A percentile compares a stretch with the other conserved stretches of the same genome.
Evolutionary conservation across 768 basidiomycete species (phyloP).

Genomic region (Leccinum longicurvipes): DNA sequence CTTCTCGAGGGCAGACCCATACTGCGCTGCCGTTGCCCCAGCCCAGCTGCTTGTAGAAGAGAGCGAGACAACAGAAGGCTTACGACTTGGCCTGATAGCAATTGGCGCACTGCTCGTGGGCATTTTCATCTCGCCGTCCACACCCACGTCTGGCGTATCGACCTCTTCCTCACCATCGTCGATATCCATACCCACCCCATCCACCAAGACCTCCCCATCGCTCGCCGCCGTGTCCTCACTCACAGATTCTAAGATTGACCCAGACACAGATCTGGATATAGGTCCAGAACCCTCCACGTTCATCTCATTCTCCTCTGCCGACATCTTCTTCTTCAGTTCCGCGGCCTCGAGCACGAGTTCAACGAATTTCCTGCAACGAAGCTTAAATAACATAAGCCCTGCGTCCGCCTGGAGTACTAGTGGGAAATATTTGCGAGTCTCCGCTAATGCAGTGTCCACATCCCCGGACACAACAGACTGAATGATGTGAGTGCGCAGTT

Average conservation of each 20-base stretch:
- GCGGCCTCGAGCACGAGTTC: conserved; percentile 74
- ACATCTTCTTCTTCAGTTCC: conserved; percentile 64
- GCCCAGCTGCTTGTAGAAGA: conserved; percentile 24
- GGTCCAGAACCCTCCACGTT: conserved; percentile 26
- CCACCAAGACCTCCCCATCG: conserved; percentile 43
- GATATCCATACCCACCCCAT: conserved; percentile 60
- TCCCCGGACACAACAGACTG: conserved; percentile 66
- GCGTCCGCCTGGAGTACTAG: conserved; percentile 62
- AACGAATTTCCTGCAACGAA: conserved; percentile 82
- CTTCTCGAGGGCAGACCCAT: conserved; percentile 56
- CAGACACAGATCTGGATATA: conserved; percentile 25
- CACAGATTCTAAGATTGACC: conserved; percentile 25
- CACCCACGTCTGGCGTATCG: conserved; percentile 8
- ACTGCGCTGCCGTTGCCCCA: conserved; percentile 34
- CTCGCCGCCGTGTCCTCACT: conserved; percentile 34
- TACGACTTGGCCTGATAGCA: conserved; percentile 28
- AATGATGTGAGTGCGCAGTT: conserved; percentile 67
- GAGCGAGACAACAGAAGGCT: conserved; percentile 27
- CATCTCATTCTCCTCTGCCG: conserved; percentile 36
- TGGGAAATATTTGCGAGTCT: conserved; percentile 56
- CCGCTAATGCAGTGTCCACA: conserved; percentile 62
- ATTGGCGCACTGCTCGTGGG: conserved; percentile 26
- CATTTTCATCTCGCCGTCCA: conserved; percentile 11
- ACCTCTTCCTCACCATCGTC: conserved; percentile 36
- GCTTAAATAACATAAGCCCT: conserved; percentile 73